These are phyloP conservation scores for Bretschneidera sinensis DNA, from an alignment of 345 rosid species.

Conservation along the genomic window DNA sequence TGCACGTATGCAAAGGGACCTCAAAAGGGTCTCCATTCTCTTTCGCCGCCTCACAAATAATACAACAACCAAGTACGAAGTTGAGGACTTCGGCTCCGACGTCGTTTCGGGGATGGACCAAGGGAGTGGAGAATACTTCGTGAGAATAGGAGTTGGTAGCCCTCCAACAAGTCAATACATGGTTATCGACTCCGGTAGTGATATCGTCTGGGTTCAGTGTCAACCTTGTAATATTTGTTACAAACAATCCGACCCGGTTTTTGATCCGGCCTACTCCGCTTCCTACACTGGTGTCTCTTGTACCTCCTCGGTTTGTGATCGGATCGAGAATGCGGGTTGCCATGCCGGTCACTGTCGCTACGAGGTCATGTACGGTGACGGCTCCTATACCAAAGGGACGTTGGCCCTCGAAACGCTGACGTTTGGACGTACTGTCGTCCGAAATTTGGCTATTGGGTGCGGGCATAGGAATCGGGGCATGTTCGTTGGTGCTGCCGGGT, in stretches of 20 bases:
- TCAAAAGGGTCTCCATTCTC: constrained; percentile 47
- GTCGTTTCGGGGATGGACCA: constrained; percentile 94
- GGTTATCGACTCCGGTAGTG: constrained; percentile 94
- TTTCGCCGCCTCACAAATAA: constrained; percentile 40
- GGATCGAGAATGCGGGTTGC: constrained; percentile 68
- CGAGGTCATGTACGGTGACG: constrained; percentile 92
- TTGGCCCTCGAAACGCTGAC: constrained; percentile 89
- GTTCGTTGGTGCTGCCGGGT: constrained; percentile 93
- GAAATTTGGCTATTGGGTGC: constrained; percentile 85
- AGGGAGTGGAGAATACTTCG: constrained; percentile 94
- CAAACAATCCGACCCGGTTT: constrained; percentile 85
- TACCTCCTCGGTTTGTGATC: constrained; percentile 69
- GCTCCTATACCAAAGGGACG: constrained; percentile 85
- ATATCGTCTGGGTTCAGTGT: constrained; percentile 97
- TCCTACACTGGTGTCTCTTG: constrained; percentile 77
- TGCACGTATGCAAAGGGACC: constrained; percentile 66
- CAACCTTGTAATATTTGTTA: constrained; percentile 90
- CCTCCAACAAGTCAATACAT: constrained; percentile 81
- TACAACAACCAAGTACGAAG: constrained; percentile 4
- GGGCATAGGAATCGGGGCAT: constrained; percentile 88
- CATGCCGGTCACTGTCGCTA: constrained; percentile 74
- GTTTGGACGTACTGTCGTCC: constrained; percentile 47
- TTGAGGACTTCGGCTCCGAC: constrained; percentile 72
- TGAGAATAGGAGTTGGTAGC: constrained; percentile 86
- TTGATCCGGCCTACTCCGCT: constrained; percentile 74